A percentile compares a stretch with the other conserved stretches of the same genome.
Evolutionary conservation across 805 yeast species (phyloP).

Genomic region (Teunomyces panamensis): DNA sequence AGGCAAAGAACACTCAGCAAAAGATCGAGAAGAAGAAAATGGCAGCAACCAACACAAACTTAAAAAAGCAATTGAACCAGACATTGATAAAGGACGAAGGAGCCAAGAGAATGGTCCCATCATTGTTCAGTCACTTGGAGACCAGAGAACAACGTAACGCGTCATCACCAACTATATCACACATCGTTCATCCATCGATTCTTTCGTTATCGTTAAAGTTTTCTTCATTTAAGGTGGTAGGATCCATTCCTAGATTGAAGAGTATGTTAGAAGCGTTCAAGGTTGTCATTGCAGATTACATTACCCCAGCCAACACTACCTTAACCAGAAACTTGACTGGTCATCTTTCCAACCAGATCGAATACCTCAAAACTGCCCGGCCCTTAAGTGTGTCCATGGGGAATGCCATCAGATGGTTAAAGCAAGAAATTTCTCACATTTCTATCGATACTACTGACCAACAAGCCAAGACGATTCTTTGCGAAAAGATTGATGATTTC

Average conservation of each 20-base stretch:
- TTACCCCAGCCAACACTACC: slow-evolving; percentile 82
- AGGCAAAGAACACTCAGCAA: slow-evolving; percentile 39
- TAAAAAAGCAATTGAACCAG: slow-evolving; percentile 53
- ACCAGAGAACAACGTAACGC: slow-evolving; percentile 71
- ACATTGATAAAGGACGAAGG: slow-evolving; percentile 42
- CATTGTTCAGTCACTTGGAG: slow-evolving; percentile 75
- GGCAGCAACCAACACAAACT: slow-evolving; percentile 46
- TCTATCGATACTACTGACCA: slow-evolving; percentile 68
- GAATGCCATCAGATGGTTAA: slow-evolving; percentile 94
- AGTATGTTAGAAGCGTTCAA: slow-evolving; percentile 85
- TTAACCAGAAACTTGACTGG: slow-evolving; percentile 84
- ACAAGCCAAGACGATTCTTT: slow-evolving; percentile 63
- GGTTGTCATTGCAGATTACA: slow-evolving; percentile 72
- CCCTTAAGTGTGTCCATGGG: slow-evolving; percentile 96
- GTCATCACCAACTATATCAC: slow-evolving; percentile 53
- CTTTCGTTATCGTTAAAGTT: slow-evolving; percentile 73
- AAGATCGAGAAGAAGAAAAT: slow-evolving; percentile 42
- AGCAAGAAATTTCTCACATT: slow-evolving; percentile 84
- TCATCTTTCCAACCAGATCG: slow-evolving; percentile 89
- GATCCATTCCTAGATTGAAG: slow-evolving; percentile 81
- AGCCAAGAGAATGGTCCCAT: slow-evolving; percentile 48
- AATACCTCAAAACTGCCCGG: slow-evolving; percentile 83
- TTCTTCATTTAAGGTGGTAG: slow-evolving; percentile 82
- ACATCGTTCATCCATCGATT: slow-evolving; percentile 84
- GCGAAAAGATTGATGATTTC: slow-evolving; percentile 72